Evolutionary conservation across 2,329 filamentous ascomycete species (phyloP).

Genomic region (Colletotrichum cuscutae): DNA sequence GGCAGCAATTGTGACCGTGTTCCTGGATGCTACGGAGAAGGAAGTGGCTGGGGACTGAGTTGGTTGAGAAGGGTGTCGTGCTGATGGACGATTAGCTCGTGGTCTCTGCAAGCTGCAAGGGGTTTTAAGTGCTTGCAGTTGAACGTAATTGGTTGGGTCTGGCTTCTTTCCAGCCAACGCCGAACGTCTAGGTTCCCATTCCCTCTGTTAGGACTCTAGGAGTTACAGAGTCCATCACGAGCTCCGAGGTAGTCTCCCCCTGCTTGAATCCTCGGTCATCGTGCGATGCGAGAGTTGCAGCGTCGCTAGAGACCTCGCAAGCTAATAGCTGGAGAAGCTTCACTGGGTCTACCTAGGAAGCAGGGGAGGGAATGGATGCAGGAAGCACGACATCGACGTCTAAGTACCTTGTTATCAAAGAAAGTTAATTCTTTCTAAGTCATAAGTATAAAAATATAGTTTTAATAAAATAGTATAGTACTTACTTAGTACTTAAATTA

Average conservation of each 20-base stretch:
- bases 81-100: slow-evolving; percentile 6
- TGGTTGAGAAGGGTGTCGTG: not conserved
- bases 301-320: slow-evolving; percentile 15
- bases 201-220: no score
- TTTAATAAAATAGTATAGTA: no score
- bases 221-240: not conserved
- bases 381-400: not conserved
- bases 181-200: no score
- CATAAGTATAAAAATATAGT: no score
- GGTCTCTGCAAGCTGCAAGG: slow-evolving; percentile 18
- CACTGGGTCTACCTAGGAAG: slow-evolving; percentile 11
- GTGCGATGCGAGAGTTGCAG: slow-evolving; percentile 14
- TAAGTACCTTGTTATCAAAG: no score
- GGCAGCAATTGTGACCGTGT: not conserved
- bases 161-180: not conserved
- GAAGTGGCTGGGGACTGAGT: not conserved
- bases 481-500: no score
- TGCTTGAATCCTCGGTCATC: not conserved
- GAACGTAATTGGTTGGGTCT: not conserved
- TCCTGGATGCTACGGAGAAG: not conserved
- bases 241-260: not conserved
- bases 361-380: not conserved
- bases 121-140: slow-evolving; percentile 35
- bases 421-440: no score
- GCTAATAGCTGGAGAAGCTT: not conserved